Evolutionary conservation across 352 stramenopile species (phyloP).

Genomic region (Phytophthora fragariae): DNA sequence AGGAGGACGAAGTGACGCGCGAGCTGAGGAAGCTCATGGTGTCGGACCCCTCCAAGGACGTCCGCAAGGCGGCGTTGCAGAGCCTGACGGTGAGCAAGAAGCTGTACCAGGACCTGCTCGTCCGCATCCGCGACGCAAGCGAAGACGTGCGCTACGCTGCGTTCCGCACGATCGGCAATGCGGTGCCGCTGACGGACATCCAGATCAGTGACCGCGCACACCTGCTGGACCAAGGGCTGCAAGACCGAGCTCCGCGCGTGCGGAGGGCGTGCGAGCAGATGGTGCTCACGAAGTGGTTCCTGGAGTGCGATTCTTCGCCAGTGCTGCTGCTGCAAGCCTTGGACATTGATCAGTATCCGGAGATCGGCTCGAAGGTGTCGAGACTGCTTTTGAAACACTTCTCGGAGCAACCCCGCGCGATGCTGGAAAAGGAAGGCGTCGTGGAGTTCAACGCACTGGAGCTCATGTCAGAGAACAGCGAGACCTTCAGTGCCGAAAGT

Average conservation of each 20-base stretch:
- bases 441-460: slow-evolving; percentile 57
- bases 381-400: slow-evolving; percentile 59
- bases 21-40: slow-evolving; percentile 70
- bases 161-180: slow-evolving; percentile 60
- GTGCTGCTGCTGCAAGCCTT: slow-evolving; percentile 63
- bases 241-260: slow-evolving; percentile 67
- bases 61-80: slow-evolving; percentile 67
- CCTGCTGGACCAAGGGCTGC: slow-evolving; percentile 78
- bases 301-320: slow-evolving; percentile 57
- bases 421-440: slow-evolving; percentile 39
- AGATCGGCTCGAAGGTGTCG: slow-evolving; percentile 59
- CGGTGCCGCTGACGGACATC: slow-evolving; percentile 61
- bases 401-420: slow-evolving; percentile 41
- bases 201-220: slow-evolving; percentile 71
- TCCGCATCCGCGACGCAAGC: slow-evolving; percentile 81
- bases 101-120: slow-evolving; percentile 60
- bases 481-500: slow-evolving; percentile 54
- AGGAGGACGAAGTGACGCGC: slow-evolving; percentile 50
- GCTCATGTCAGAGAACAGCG: slow-evolving; percentile 50
- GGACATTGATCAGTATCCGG: slow-evolving; percentile 69
- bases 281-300: slow-evolving; percentile 77
- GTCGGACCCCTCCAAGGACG: slow-evolving; percentile 77
- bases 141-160: slow-evolving; percentile 71
- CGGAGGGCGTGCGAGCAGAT: slow-evolving; percentile 69
- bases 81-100: slow-evolving; percentile 58